Evolutionary conservation across 768 basidiomycete genomes (phyloP).

Genomic region (Hygrophorus pudorinus): DNA sequence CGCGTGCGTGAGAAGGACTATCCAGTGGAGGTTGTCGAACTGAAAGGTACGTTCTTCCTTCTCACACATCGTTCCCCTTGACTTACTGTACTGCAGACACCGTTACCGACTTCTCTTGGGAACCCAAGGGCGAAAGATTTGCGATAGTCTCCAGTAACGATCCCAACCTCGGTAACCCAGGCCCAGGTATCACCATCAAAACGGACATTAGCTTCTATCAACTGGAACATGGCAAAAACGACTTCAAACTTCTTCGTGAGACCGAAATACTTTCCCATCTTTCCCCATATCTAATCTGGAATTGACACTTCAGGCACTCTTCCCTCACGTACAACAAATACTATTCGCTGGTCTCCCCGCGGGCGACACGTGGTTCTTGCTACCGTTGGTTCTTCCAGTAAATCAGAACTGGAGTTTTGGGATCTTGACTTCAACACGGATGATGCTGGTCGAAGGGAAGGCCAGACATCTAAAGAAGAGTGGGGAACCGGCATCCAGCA

Average conservation of each 20-base stretch:
- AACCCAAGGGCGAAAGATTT: slow-evolving; percentile 95
- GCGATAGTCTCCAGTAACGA: slow-evolving; percentile 92
- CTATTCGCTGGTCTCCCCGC: slow-evolving; percentile 92
- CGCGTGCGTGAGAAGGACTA: slow-evolving; percentile 94
- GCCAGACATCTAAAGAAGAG: slow-evolving; percentile 49
- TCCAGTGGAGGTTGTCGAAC: slow-evolving; percentile 94
- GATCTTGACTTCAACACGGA: slow-evolving; percentile 89
- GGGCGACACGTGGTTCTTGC: slow-evolving; percentile 94
- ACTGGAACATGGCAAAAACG: slow-evolving; percentile 83
- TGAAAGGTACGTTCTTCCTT: slow-evolving; percentile 58
- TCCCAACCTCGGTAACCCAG: slow-evolving; percentile 84
- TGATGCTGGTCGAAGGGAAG: slow-evolving; percentile 39
- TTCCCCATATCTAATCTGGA: slow-evolving; percentile 7
- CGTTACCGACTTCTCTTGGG: slow-evolving; percentile 96
- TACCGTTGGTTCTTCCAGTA: slow-evolving; percentile 88
- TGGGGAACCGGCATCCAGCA: slow-evolving; percentile 84
- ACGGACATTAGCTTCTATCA: slow-evolving; percentile 96
- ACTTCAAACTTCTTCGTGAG: slow-evolving; percentile 85
- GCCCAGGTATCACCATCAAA: slow-evolving; percentile 89
- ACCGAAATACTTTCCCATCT: slow-evolving; percentile 7
- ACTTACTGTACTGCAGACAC: slow-evolving; percentile 46
- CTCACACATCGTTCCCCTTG: slow-evolving; percentile 4
- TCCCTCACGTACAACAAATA: slow-evolving; percentile 79
- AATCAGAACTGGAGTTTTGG: slow-evolving; percentile 99
- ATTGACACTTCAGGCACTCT: slow-evolving; percentile 47